phyloP scores from a whole-genome alignment of 257 asterid genomes.

The Striga asiatica region DNA sequence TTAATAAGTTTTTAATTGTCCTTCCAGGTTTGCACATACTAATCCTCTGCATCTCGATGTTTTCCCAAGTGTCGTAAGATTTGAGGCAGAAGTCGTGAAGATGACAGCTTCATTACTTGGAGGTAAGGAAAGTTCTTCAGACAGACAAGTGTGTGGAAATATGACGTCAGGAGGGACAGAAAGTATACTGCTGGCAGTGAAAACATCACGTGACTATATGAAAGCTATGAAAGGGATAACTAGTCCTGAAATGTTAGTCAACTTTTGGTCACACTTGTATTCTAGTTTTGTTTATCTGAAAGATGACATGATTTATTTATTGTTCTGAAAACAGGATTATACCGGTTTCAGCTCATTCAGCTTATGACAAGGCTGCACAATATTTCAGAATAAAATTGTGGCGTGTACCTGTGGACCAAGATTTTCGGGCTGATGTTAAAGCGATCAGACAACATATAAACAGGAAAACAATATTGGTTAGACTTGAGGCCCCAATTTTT shows the following conservation, averaged over 20 bases:
- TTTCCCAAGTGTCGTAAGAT: constrained; percentile 82
- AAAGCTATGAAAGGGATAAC: constrained; percentile 70
- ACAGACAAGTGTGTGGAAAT: constrained; percentile 90
- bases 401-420: constrained; percentile 79
- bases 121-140: constrained; percentile 67
- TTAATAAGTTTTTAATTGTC: constrained; percentile 1
- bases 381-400: constrained; percentile 90
- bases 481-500: constrained; percentile 4
- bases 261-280: constrained; percentile 1
- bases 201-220: constrained; percentile 92
- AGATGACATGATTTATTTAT: constrained; percentile 18
- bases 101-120: constrained; percentile 97
- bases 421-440: constrained; percentile 77
- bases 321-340: constrained; percentile 58
- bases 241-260: constrained; percentile 81
- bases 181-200: constrained; percentile 85
- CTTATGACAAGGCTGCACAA: constrained; percentile 96
- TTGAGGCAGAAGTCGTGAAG: constrained; percentile 87
- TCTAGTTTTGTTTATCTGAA: not conserved
- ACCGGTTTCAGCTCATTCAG: constrained; percentile 98
- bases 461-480: constrained; percentile 81
- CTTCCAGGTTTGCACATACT: constrained; percentile 90
- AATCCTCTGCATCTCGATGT: constrained; percentile 93
- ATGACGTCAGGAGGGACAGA: constrained; percentile 99
- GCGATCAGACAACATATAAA: constrained; percentile 58